A percentile compares a stretch with the other conserved stretches of the same genome.
Evolutionary conservation across 139 green algal genomes (phyloP).

Genomic region (Chlamydomonas urium): DNA sequence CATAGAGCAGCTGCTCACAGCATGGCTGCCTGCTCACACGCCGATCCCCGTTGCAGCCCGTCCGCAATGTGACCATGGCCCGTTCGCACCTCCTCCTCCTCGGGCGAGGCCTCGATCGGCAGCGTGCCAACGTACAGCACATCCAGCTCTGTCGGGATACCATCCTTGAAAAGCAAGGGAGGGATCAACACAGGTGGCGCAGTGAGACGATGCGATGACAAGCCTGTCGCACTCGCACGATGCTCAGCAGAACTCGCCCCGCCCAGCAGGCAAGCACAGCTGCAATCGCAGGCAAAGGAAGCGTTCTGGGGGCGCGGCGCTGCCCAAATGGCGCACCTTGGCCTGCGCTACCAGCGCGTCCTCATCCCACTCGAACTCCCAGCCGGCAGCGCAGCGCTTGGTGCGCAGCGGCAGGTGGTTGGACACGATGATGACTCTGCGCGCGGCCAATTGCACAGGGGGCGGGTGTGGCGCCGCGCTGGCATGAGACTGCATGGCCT

Average conservation of each 20-base stretch:
- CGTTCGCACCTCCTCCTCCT: constrained; percentile 75
- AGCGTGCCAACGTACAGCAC: constrained; percentile 80
- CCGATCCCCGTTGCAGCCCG: too few species aligned
- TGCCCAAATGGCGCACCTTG: too few species aligned
- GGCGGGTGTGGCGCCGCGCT: too few species aligned
- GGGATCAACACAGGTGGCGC: not conserved
- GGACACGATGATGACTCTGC: constrained; percentile 86
- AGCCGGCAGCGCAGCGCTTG: constrained; percentile 44
- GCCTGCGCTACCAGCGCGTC: constrained; percentile 92
- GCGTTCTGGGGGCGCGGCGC: too few species aligned
- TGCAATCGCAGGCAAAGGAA: too few species aligned
- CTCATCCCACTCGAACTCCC: constrained; percentile 92
- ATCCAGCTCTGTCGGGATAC: constrained; percentile 64
- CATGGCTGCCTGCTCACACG: too few species aligned
- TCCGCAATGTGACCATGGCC: too few species aligned
- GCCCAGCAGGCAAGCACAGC: too few species aligned
- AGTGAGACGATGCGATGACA: not conserved
- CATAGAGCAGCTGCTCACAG: too few species aligned
- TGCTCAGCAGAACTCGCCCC: not conserved
- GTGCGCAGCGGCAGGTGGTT: constrained; percentile 85
- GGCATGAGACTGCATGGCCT: too few species aligned
- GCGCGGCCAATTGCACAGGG: too few species aligned
- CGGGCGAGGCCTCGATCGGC: constrained; percentile 67
- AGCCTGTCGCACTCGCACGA: not conserved
- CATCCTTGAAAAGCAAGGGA: constrained; percentile 48